Percentiles rank a stretch among this genome's conserved stretches.
Conservation (phyloP, 768 basidiomycete species). For the Trametes cinnabarina region DNA sequence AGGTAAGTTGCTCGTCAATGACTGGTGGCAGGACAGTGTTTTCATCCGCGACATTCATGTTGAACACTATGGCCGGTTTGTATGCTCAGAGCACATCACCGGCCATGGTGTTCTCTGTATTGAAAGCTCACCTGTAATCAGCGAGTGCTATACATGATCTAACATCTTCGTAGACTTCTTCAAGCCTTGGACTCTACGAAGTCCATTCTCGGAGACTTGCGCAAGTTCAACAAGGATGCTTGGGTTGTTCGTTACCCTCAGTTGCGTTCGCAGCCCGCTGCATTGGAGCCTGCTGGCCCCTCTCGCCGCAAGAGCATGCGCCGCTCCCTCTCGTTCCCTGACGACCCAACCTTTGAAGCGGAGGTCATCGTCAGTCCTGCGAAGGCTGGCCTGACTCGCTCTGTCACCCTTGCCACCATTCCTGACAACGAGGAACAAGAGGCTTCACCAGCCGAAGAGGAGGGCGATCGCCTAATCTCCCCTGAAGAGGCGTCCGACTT, state of each 20-base stretch:
- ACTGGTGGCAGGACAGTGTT: too few relatives aligned
- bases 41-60: too few relatives aligned
- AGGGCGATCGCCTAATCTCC: slow-evolving; percentile 37
- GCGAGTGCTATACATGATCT: neutral
- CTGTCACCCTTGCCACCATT: slow-evolving; percentile 57
- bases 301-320: slow-evolving; percentile 45
- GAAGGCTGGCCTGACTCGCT: slow-evolving; percentile 49
- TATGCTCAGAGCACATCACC: neutral
- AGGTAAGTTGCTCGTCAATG: slow-evolving; percentile 47
- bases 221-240: slow-evolving; percentile 77
- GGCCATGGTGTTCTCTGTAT: neutral
- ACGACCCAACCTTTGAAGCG: slow-evolving; percentile 68
- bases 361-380: slow-evolving; percentile 60
- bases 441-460: slow-evolving; percentile 27
- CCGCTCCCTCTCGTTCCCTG: slow-evolving; percentile 80
- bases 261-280: slow-evolving; percentile 47
- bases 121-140: neutral
- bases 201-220: slow-evolving; percentile 64
- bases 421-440: slow-evolving; percentile 45
- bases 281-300: slow-evolving; percentile 29
- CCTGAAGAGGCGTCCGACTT: slow-evolving; percentile 58
- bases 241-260: slow-evolving; percentile 91
- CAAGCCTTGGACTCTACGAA: slow-evolving; percentile 74
- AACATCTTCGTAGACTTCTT: slow-evolving; percentile 52
- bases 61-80: too few relatives aligned